A percentile compares a stretch with the other conserved stretches of the same genome.
phyloP scores from a whole-genome alignment of 805 yeast genomes.

The Millerozyma acaciae region DNA sequence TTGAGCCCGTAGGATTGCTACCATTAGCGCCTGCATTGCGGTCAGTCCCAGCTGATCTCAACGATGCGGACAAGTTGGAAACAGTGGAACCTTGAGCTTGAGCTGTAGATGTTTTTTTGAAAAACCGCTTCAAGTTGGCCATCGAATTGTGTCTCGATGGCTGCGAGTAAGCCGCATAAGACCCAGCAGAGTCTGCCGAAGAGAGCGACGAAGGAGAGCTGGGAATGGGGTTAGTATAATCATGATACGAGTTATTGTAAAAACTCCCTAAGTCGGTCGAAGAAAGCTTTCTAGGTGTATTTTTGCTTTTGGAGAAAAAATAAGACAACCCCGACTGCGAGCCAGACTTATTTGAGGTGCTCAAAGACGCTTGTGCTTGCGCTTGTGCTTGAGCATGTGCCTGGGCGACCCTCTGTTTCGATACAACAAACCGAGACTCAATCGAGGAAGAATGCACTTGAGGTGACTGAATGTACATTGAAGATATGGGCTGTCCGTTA shows the following conservation, averaged over 20 bases:
- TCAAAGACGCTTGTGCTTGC: constrained; percentile 36
- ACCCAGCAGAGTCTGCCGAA: constrained; percentile 32
- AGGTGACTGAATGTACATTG: constrained; percentile 70
- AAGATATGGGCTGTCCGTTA: constrained; percentile 55
- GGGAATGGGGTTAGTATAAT: constrained; percentile 15
- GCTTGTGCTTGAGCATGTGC: constrained; percentile 39
- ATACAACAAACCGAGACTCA: constrained; percentile 84
- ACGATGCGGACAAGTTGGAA: constrained; percentile 22
- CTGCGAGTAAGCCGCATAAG: constrained; percentile 22
- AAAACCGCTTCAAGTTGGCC: constrained; percentile 73
- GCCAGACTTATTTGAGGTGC: constrained; percentile 33
- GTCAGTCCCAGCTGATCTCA: constrained; percentile 17
- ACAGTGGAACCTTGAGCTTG: constrained; percentile 13
- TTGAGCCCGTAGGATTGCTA: constrained; percentile 7
- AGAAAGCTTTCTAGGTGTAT: constrained; percentile 23
- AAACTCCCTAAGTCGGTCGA: constrained; percentile 41
- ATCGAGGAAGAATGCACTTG: constrained; percentile 54
- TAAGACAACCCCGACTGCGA: constrained; percentile 49
- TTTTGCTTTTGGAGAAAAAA: constrained; percentile 45
- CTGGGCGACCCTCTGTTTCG: constrained; percentile 66
- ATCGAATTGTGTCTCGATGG: constrained; percentile 68
- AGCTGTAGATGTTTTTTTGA: constrained; percentile 43
- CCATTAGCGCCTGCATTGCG: constrained; percentile 9
- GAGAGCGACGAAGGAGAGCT: constrained; percentile 32
- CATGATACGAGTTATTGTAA: constrained; percentile 35